These are phyloP conservation scores for Ceraceosorus bombacis DNA, from an alignment of 1,284 basidiomycete genomes.

Conservation along the genomic window DNA sequence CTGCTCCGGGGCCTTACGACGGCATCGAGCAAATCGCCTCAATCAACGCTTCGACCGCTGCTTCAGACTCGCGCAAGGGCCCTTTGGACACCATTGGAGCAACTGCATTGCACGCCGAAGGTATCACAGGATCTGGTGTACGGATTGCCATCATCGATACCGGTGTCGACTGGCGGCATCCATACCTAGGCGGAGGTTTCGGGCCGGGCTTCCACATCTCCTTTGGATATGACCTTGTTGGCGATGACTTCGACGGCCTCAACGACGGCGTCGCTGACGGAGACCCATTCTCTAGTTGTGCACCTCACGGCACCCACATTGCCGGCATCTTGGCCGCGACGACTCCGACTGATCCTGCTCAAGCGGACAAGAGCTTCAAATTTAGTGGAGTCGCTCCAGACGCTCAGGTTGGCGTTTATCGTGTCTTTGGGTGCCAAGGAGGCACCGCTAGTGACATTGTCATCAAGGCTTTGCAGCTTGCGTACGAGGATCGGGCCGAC, in stretches of 20 bases:
- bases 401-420: constrained; percentile 7
- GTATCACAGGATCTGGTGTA: constrained; percentile 28
- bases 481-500: not conserved
- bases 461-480: constrained; percentile 12
- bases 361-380: constrained; percentile 1
- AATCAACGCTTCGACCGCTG: not conserved
- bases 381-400: constrained; percentile 6
- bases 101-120: not conserved
- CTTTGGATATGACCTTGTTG: constrained; percentile 8
- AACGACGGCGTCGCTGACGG: not conserved
- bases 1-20: not conserved
- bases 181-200: not conserved
- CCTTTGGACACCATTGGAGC: not conserved
- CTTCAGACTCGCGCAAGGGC: not conserved
- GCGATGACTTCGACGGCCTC: constrained; percentile 10
- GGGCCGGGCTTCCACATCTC: not conserved
- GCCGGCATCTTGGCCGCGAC: constrained; percentile 10
- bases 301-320: constrained; percentile 12
- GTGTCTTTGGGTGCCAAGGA: constrained; percentile 12
- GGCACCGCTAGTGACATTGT: constrained; percentile 10
- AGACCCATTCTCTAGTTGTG: constrained; percentile 2
- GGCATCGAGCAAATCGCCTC: not conserved
- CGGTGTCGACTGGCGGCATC: not conserved
- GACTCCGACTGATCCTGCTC: not conserved
- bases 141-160: constrained; percentile 33